phyloP scores from a whole-genome alignment of 1,284 basidiomycete species.

The Cutaneotrichosporon cavernicola region DNA sequence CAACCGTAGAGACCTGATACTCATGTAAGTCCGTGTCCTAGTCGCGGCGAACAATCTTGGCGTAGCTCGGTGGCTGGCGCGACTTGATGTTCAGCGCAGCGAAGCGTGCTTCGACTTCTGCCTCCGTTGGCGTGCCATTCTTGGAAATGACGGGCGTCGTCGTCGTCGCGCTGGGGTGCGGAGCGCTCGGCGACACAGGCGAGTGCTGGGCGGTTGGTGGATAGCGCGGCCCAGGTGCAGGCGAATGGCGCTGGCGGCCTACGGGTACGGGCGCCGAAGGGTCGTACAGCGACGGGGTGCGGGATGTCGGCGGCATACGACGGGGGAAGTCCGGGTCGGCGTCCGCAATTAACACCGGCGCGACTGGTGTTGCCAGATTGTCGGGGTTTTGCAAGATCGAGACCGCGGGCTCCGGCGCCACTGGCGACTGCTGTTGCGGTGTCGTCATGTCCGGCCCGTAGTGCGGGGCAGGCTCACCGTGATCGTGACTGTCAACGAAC shows the following conservation, averaged over 20 bases:
- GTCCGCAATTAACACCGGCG: slow-evolving; percentile 3
- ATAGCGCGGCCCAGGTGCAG: neutral
- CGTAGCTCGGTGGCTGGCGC: slow-evolving; percentile 38
- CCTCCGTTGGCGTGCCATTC: slow-evolving; percentile 1
- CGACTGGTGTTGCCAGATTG: slow-evolving; percentile 5
- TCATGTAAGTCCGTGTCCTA: slow-evolving; percentile 14
- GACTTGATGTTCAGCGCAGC: slow-evolving; percentile 37
- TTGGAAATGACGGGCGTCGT: neutral
- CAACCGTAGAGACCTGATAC: neutral
- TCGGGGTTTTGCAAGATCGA: slow-evolving; percentile 21
- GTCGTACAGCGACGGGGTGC: slow-evolving; percentile 36
- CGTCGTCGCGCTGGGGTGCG: neutral
- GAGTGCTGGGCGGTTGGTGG: neutral
- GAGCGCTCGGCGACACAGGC: slow-evolving; percentile 14
- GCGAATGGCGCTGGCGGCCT: slow-evolving; percentile 14
- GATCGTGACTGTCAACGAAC: neutral
- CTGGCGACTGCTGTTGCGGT: slow-evolving; percentile 9
- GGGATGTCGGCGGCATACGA: slow-evolving; percentile 25
- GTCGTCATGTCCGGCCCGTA: slow-evolving; percentile 9
- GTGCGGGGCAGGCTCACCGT: neutral
- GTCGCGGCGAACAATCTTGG: slow-evolving; percentile 48
- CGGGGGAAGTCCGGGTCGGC: slow-evolving; percentile 44
- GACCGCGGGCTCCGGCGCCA: neutral
- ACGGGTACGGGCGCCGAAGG: slow-evolving; percentile 31
- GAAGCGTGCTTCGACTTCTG: slow-evolving; percentile 46